Conservation (phyloP, 257 asterid genomes). For the Solanum etuberosum region DNA sequence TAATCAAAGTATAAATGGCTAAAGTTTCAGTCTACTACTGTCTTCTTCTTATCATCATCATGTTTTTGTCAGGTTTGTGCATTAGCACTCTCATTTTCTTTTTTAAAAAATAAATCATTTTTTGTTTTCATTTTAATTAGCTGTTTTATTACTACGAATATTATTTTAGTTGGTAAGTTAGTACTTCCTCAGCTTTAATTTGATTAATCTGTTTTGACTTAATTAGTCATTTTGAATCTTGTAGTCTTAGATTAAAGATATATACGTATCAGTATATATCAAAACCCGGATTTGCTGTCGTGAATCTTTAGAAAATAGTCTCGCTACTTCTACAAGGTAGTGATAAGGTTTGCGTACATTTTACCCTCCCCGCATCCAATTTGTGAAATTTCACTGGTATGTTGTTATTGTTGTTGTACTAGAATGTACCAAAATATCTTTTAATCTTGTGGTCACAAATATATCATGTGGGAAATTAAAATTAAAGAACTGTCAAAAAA, state of each 20-base stretch:
- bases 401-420: no score
- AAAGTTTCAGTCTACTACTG: not conserved
- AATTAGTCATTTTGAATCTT: no score
- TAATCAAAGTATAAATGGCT: not conserved
- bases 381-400: no score
- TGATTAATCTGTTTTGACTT: not conserved
- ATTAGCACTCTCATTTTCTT: not conserved
- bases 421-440: no score
- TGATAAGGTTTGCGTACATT: no score
- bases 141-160: not conserved
- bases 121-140: not conserved
- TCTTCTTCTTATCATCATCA: not conserved
- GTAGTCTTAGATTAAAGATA: no score
- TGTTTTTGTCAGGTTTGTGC: not conserved
- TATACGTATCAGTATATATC: no score
- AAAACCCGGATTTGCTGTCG: no score
- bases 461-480: fast-evolving
- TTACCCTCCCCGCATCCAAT: fast-evolving
- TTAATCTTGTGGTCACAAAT: no score
- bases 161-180: not conserved
- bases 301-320: no score
- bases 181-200: not conserved
- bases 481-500: no score
- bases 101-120: not conserved
- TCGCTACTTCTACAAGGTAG: no score